phyloP scores from a whole-genome alignment of 345 rosid species.

The Rhodamnia argentea region DNA sequence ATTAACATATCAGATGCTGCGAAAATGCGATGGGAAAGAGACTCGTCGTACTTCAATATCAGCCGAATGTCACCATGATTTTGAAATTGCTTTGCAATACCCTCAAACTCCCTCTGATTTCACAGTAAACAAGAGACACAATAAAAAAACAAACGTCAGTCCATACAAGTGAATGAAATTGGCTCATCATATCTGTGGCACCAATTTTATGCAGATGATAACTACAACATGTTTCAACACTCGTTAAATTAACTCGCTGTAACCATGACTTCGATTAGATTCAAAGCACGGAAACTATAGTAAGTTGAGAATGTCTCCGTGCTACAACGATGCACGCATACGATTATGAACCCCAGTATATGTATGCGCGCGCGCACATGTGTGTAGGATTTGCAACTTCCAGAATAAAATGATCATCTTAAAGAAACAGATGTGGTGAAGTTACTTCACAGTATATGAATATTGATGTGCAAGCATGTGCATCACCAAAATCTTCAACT shows the following conservation, averaged over 20 bases:
- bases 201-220: not conserved
- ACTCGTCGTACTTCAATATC: slow-evolving; percentile 78
- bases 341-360: not conserved
- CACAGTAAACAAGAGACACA: slow-evolving; percentile 1
- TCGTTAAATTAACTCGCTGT: not conserved
- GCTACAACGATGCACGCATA: not conserved
- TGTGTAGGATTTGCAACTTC: not conserved
- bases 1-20: slow-evolving; percentile 91
- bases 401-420: not conserved
- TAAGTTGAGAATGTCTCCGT: not conserved
- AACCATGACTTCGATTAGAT: not conserved
- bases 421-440: not conserved
- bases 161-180: not conserved
- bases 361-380: too few species aligned
- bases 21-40: slow-evolving; percentile 73
- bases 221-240: not conserved
- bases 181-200: not conserved
- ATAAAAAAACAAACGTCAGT: not conserved
- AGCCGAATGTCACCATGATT: slow-evolving; percentile 60
- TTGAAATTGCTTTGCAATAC: slow-evolving; percentile 60
- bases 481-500: not conserved
- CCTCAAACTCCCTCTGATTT: slow-evolving; percentile 79
- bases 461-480: not conserved
- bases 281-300: not conserved
- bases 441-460: not conserved